Base-by-base conservation (phyloP, 2,329 filamentous ascomycete species). In the Ophiostoma tasmaniense region DNA sequence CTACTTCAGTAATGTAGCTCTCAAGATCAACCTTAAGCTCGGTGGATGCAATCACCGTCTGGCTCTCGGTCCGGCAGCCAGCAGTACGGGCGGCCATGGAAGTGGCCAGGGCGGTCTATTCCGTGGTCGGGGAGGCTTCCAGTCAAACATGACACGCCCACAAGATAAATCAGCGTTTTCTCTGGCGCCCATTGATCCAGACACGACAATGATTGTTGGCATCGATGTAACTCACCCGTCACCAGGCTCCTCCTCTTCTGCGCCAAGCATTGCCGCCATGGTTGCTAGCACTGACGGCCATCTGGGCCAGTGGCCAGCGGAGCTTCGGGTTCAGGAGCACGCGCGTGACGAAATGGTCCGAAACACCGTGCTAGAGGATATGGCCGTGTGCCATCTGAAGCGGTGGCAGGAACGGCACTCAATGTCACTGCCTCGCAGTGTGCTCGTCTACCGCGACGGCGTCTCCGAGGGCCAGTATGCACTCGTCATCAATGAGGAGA, bases 151-250 rank as follows among this genome's bases (percentile, higher is more conserved):
- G 20, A 7, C 50, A 55, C 50, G n/a, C n/a, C n/a, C 10, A 11
- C 22, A 8, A 2, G 22, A 25, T 55, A 11, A n/a, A 11, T 22
- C 50, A 6, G 5, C 22, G 22, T 55, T 25, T 2, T 55, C 50
- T 3, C 14, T 55, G 22, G 25, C 50, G n/a, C 50, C 50, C n/a
- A 55, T 55, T 11, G 50, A 55, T 8, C 50, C 50, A 22, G n/a
- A 81, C 1, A 85, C 85, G 71, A 91, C 89, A 0, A 92, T 92
- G 85, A 77, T 92, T 5, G 84, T 90, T 55, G 88, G 88, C 0
- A 82, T 89, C 42, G 90, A 92, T 74, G 90, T 92, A 0, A 92
- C 90, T 0, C 89, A 92, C 74, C 89, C 89, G 3, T 89, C 89
- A 0, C 89, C 89, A 0, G 86, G 85, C 0, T 89, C 87, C 0